Evolutionary conservation across 108 stramenopile species (phyloP), one percentile per base, ranked within the genome.

Genomic region (Schizochytrium sp.): DNA sequence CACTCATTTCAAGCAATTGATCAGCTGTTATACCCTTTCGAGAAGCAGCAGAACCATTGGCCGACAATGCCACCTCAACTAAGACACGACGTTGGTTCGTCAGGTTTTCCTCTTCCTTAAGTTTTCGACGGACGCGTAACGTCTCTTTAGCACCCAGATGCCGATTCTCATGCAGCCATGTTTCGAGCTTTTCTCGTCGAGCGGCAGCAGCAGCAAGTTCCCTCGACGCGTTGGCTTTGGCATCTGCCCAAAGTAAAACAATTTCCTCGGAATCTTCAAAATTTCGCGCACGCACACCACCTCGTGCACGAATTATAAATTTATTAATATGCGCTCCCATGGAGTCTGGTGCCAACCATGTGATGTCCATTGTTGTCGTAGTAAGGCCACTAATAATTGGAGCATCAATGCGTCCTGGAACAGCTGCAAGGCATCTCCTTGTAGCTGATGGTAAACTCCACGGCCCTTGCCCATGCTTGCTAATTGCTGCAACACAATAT

Each of bases 111-210:
- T 83, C 53, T 46, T 83, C 50, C 13, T 55, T 49, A 40, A 83
- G 76, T 53, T 83, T 83, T 17, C 76, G 76, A 12, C 76, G 76
- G 50, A 3, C 28, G 47, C 53, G 47, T 5, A 83, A 53, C 53
- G 76, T 83, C 53, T 83, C 76, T 42, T 83, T 83, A 17, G 50
- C 53, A 53, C 76, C 76, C 19, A 83, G 76, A 42, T 83, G 76
- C 10, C 76, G 47, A 42, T 83, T 83, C 50, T 83, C 76, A 1
- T 55, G 53, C 47, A 83, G 13, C 76, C 76, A 83, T 1, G 47
- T 5, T 2, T 83, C 76, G 53, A 83, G 47, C 53, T 2, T 55
- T 0, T 40, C 28, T 28, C 76, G 5, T 28, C 53, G 50, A n/a
- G 10, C 76, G 12, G 10, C 28, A n/a, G 53, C 50, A 13, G 47